Evolutionary conservation across 2,329 filamentous ascomycete species (phyloP).

Genomic region (Neopestalotiopsis rosae): DNA sequence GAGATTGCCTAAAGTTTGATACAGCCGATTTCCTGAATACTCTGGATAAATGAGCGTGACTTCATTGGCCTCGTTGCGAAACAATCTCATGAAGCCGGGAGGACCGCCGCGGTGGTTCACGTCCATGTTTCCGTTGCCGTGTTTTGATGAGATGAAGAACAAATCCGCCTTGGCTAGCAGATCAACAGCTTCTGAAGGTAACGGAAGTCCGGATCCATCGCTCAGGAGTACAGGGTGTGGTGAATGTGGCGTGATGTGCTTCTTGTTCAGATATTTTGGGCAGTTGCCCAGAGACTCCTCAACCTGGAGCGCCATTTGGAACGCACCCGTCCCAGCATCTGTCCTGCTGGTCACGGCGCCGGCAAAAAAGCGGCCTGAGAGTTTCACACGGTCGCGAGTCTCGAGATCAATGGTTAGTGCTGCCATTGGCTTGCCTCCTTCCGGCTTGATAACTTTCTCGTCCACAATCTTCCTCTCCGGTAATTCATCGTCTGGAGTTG

Average conservation of each 20-base stretch:
- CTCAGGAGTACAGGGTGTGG: constrained; percentile 53
- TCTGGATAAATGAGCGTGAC: constrained; percentile 76
- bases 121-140: constrained; percentile 71
- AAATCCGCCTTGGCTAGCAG: constrained; percentile 71
- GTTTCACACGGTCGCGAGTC: constrained; percentile 73
- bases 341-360: constrained; percentile 55
- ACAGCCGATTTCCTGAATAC: constrained; percentile 83
- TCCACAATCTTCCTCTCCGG: constrained; percentile 35
- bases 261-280: constrained; percentile 85
- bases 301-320: constrained; percentile 69
- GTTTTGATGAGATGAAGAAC: constrained; percentile 77
- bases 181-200: constrained; percentile 60
- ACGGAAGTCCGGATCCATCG: constrained; percentile 36
- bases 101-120: constrained; percentile 82
- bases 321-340: constrained; percentile 36
- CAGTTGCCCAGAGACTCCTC: constrained; percentile 81
- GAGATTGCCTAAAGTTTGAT: constrained; percentile 84
- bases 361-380: constrained; percentile 72
- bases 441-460: constrained; percentile 35
- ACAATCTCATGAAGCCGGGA: constrained; percentile 73
- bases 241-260: constrained; percentile 60
- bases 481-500: constrained; percentile 42
- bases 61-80: constrained; percentile 53
- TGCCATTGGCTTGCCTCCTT: constrained; percentile 48
- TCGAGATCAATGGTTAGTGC: constrained; percentile 68